Percentiles rank a stretch among this genome's conserved stretches.
These are phyloP conservation scores for Lachancea thermotolerans DNA, from an alignment of 805 yeast genomes.

Conservation along the genomic window DNA sequence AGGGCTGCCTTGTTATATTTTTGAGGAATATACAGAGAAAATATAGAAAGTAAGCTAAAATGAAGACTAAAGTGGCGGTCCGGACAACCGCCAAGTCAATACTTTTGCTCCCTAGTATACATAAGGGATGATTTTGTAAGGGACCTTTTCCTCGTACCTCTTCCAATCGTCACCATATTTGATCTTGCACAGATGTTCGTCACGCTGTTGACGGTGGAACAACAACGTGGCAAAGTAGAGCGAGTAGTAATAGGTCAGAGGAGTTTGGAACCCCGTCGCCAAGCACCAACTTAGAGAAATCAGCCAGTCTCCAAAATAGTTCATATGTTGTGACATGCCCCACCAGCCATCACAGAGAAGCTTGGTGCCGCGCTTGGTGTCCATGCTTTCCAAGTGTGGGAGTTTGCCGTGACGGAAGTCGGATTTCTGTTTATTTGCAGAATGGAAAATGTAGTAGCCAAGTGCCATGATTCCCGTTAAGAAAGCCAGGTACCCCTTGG, in stretches of 20 bases:
- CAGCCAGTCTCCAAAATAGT: conserved; percentile 93
- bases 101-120: conserved; percentile 37
- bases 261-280: conserved; percentile 75
- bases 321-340: conserved; percentile 87
- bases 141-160: conserved; percentile 72
- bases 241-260: conserved; percentile 82
- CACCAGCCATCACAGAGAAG: conserved; percentile 93
- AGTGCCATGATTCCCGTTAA: conserved; percentile 44
- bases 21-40: conserved; percentile 3
- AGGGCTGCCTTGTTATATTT: not conserved
- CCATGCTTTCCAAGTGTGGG: conserved; percentile 58
- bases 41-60: not conserved
- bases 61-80: not conserved
- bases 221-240: conserved; percentile 75
- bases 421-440: conserved; percentile 79
- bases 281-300: conserved; percentile 90
- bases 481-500: conserved; percentile 31
- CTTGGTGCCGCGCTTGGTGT: conserved; percentile 71
- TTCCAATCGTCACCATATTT: conserved; percentile 88
- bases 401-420: conserved; percentile 75
- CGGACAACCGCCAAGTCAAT: too few relatives aligned
- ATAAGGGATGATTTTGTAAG: conserved; percentile 86
- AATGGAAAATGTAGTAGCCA: conserved; percentile 80
- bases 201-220: conserved; percentile 84
- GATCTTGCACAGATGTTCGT: conserved; percentile 79